Percentiles rank a stretch among this genome's conserved stretches.
Conservation (phyloP, 495 filamentous ascomycete genomes). For the Pyronema omphalodes region DNA sequence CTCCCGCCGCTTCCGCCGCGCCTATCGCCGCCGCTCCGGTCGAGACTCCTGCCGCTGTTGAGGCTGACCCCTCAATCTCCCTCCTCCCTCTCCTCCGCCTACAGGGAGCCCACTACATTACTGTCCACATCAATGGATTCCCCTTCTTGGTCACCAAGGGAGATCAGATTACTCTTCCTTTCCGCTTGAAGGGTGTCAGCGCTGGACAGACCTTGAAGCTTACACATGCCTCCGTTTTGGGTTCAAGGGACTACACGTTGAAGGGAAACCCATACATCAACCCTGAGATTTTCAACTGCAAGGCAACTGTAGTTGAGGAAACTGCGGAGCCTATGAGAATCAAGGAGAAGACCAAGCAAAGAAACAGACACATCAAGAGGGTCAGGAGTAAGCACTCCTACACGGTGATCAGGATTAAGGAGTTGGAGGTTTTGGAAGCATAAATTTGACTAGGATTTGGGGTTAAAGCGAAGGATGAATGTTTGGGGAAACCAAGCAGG, state of each 20-base stretch:
- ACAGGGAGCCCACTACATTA: slow-evolving; percentile 72
- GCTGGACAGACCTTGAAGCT: slow-evolving; percentile 73
- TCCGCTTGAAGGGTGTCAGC: slow-evolving; percentile 66
- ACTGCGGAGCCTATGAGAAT: slow-evolving; percentile 75
- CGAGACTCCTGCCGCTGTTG: neutral
- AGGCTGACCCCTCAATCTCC: slow-evolving; percentile 23
- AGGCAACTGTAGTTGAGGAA: slow-evolving; percentile 66
- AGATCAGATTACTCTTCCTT: slow-evolving; percentile 81
- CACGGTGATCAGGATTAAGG: slow-evolving; percentile 69
- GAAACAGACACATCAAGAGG: slow-evolving; percentile 52
- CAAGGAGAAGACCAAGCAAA: slow-evolving; percentile 84
- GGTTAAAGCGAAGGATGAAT: neutral
- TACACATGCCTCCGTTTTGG: slow-evolving; percentile 59
- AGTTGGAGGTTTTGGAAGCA: slow-evolving; percentile 40
- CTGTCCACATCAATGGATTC: slow-evolving; percentile 63
- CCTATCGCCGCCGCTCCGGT: neutral
- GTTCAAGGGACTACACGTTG: slow-evolving; percentile 78
- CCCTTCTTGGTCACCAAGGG: slow-evolving; percentile 83
- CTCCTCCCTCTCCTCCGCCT: slow-evolving; percentile 59
- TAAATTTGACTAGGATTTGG: neutral
- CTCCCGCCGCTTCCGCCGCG: neutral
- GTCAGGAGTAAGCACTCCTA: slow-evolving; percentile 72
- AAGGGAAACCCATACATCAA: slow-evolving; percentile 63
- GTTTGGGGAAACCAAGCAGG: neutral
- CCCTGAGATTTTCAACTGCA: slow-evolving; percentile 62